Conservation (phyloP, 2,329 filamentous ascomycete genomes). For the Thelonectria discophora region DNA sequence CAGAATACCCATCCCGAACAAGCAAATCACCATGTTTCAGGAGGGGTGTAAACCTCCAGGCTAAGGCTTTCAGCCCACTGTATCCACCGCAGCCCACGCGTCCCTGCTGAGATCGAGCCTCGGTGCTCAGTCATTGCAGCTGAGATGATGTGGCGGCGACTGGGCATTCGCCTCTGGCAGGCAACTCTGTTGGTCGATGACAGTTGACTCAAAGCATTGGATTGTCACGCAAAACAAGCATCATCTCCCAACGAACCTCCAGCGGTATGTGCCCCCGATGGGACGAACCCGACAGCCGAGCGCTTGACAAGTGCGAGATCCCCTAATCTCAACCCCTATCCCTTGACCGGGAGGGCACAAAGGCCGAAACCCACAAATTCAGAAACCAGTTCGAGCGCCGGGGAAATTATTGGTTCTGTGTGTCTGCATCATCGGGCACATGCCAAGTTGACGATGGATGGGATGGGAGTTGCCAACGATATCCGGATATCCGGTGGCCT, state of each 20-base stretch:
- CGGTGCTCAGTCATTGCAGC: conserved; percentile 5
- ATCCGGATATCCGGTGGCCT: conserved; percentile 19
- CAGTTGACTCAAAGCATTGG: neutral
- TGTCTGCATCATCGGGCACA: neutral
- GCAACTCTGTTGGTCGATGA: neutral
- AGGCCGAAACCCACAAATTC: conserved; percentile 8
- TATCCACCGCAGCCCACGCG: conserved; percentile 18
- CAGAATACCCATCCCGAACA: conserved; percentile 21
- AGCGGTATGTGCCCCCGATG: conserved; percentile 6
- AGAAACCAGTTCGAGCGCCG: neutral
- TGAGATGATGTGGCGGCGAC: neutral
- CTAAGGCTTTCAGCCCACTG: conserved; percentile 4
- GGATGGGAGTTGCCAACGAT: conserved; percentile 1
- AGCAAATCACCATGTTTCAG: conserved; percentile 33
- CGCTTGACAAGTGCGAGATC: conserved; percentile 34
- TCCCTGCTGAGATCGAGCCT: conserved; percentile 6
- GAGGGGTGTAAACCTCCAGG: conserved; percentile 2
- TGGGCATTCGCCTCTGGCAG: conserved; percentile 4
- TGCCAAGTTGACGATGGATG: neutral
- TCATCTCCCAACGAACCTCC: neutral
- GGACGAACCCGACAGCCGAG: conserved; percentile 21
- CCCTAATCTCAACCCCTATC: conserved; percentile 11
- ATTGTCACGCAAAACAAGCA: neutral
- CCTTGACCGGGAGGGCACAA: neutral
- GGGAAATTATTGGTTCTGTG: neutral